phyloP scores from a whole-genome alignment of 768 basidiomycete genomes.

The Favolaschia claudopus region DNA sequence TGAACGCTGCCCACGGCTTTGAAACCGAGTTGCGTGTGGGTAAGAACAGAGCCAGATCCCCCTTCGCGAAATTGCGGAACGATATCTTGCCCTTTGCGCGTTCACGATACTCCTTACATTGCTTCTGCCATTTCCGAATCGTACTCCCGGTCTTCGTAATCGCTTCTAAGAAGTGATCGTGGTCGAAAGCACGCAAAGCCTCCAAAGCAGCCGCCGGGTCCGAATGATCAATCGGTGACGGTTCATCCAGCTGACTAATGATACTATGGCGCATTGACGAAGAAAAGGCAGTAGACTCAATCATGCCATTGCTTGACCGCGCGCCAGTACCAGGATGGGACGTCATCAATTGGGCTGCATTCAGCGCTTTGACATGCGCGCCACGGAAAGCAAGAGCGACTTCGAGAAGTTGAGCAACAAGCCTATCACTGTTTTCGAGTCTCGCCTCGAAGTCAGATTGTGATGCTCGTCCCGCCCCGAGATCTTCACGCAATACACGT shows the following conservation, averaged over 20 bases:
- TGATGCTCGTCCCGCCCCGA: slow-evolving; percentile 72
- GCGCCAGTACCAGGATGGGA: slow-evolving; percentile 58
- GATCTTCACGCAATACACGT: slow-evolving; percentile 74
- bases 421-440: slow-evolving; percentile 67
- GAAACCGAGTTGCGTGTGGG: slow-evolving; percentile 94
- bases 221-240: slow-evolving; percentile 79
- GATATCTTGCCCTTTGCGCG: slow-evolving; percentile 97
- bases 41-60: slow-evolving; percentile 94
- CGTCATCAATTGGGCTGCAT: slow-evolving; percentile 64
- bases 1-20: slow-evolving; percentile 98
- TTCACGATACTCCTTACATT: slow-evolving; percentile 95
- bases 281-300: slow-evolving; percentile 60
- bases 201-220: slow-evolving; percentile 78
- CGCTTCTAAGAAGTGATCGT: slow-evolving; percentile 85
- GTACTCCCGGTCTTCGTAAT: slow-evolving; percentile 84
- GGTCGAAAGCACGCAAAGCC: slow-evolving; percentile 75
- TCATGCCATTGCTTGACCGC: slow-evolving; percentile 48
- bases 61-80: slow-evolving; percentile 93
- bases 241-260: slow-evolving; percentile 63
- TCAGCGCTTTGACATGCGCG: slow-evolving; percentile 76
- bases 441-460: slow-evolving; percentile 73
- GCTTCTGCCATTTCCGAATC: slow-evolving; percentile 96
- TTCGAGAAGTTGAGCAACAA: slow-evolving; percentile 84
- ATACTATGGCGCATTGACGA: slow-evolving; percentile 62
- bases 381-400: slow-evolving; percentile 81